Conservation (phyloP, 2,329 filamentous ascomycete genomes). For the Exophiala phaeomuriformis region DNA sequence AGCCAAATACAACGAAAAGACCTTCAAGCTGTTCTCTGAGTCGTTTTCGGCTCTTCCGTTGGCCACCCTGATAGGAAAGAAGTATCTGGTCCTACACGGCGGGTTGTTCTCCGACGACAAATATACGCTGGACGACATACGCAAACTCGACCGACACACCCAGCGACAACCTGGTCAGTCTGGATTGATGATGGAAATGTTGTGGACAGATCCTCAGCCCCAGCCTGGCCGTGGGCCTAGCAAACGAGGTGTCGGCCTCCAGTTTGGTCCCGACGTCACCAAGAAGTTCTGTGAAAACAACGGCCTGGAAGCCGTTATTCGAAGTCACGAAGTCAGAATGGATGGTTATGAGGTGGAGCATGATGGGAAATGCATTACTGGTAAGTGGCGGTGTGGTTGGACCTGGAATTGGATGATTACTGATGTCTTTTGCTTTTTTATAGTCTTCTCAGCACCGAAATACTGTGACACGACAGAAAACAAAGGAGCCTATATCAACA, state of each 20-base stretch:
- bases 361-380: conserved; percentile 87
- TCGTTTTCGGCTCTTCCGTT: conserved; percentile 91
- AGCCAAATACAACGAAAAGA: conserved; percentile 91
- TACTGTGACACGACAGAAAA: conserved; percentile 99
- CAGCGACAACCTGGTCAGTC: conserved; percentile 89
- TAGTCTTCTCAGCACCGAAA: conserved; percentile 91
- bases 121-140: conserved; percentile 82
- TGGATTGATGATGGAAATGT: conserved; percentile 99
- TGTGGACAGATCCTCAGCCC: conserved; percentile 95
- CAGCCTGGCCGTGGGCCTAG: conserved; percentile 80
- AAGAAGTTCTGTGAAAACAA: conserved; percentile 96
- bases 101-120: conserved; percentile 54
- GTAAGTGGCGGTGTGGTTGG: conserved; percentile 40
- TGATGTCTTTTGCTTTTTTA: conserved; percentile 22
- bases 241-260: conserved; percentile 92
- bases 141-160: conserved; percentile 81
- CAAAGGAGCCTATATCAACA: conserved; percentile 96
- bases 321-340: conserved; percentile 97
- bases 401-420: conserved; percentile 18
- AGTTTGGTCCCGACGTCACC: conserved; percentile 94
- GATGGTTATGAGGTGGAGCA: conserved; percentile 99
- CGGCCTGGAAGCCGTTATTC: conserved; percentile 86
- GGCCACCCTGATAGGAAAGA: conserved; percentile 73
- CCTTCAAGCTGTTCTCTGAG: conserved; percentile 97
- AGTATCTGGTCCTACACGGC: conserved; percentile 27